Evolutionary conservation across 164 flowering plant genomes (phyloP), one percentile per base, ranked within the genome.

Genomic region (Nelumbo lutea): DNA sequence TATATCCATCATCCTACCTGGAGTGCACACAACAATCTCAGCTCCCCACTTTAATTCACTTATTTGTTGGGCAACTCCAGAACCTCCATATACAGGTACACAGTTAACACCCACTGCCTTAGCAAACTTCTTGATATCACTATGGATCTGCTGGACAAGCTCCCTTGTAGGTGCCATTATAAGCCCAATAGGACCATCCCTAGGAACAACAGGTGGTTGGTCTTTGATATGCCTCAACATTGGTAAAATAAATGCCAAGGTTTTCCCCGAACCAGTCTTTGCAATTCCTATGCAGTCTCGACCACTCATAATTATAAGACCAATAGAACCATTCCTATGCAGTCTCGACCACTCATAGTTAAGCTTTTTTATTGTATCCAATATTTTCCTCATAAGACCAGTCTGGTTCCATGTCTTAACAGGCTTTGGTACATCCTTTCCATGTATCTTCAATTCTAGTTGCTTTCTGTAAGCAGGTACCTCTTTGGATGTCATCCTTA

Each of bases 221-320:
- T 94, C 98, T 85, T 90, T 91, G 74, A 94, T 94, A 77, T 94
- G 98, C 76, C 98, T 87, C 86, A 94, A 72, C 98, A 94, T 89
- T 61, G 98, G 98, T 53, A 94, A 80, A 60, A 94, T 96, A 84
- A 94, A 94, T 51, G 96, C 98, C 9, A 94, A 79, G 50, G 97
- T 94, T 79, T 94, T 94, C 2, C 98, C 98, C 0, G 98, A 94
- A 1, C 98, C 98, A 10, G 98, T 94, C 78, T 94, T 94, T 45
- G 96, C 98, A 73, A 94, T 70, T 27, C 98, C 98, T 46, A 94
- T 94, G 79, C 98, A 94, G 71, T 94, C 98, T 73, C 98, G 83
- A 59, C 98, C 98, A 80, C 96, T 91, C 97, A 94, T 94, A 63
- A 94, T 90, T 59, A 90, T 72, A n/a, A n/a, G n/a, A n/a, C n/a